Base-by-base conservation (phyloP, 768 basidiomycete genomes). In the Pleurotus tuber-regium region DNA sequence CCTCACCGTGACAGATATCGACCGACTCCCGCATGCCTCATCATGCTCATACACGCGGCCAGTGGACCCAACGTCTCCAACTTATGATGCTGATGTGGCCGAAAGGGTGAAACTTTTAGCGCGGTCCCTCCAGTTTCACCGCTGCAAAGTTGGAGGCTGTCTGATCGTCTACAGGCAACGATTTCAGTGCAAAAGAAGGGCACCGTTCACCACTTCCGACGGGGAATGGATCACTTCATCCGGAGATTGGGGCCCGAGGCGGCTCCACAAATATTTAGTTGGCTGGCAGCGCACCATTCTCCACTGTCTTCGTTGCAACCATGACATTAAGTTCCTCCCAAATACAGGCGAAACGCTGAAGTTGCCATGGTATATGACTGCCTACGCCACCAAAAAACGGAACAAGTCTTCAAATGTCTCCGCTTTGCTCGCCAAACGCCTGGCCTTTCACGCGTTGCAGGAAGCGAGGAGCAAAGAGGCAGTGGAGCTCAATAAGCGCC, bases 251-350 rank as follows among this genome's bases (percentile, higher is more conserved):
- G 48, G 46, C 0, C 57, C 46, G 12, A 63, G 64, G 43, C 44
- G 65, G 0, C 12, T 57, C 0, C 67, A 60, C 41, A 56, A 11
- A 1, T 64, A 52, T 31, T 38, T 71, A 9, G 70, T 69, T 36
- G 58, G 44, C 1, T 70, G 61, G 61, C 59, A 43, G 10, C 70
- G 69, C 0, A 47, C 46, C 0, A 55, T 75, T 1, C 24, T 63
- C 0, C 24, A 63, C 3, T 55, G 59, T 24, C 44, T 49, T 0
- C 54, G 62, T 0, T 73, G 68, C 51, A 79, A 80, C 51, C 68
- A 77, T 47, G 71, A 80, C 50, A 38, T 39, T 0, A 78, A 79
- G 42, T 52, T 79, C 0, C 18, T 77, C 0, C 72, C 69, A 0
- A 70, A 69, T 59, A 65, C 67, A 0, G 5, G 18, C 0, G 69